Evolutionary conservation across 1,284 basidiomycete species (phyloP).

Genomic region (Coniferiporia weirii): DNA sequence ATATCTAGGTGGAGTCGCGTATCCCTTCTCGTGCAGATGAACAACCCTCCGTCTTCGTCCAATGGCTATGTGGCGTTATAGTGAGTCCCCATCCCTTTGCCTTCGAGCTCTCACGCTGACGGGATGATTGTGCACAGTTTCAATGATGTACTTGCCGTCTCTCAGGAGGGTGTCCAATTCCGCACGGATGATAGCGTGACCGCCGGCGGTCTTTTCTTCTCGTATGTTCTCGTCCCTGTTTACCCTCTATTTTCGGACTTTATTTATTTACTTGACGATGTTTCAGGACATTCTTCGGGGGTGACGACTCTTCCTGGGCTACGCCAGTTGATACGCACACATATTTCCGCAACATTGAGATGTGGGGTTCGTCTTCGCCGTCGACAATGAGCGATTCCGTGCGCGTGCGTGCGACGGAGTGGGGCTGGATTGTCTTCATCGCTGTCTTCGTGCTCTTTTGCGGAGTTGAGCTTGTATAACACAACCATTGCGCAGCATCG

Average conservation of each 20-base stretch:
- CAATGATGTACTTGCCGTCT: conserved; percentile 49
- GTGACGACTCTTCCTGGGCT: conserved; percentile 60
- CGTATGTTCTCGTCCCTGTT: conserved; percentile 36
- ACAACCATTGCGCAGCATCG: background rate
- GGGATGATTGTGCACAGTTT: conserved; percentile 33
- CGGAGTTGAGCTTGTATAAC: conserved; percentile 15
- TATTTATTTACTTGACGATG: conserved; percentile 1
- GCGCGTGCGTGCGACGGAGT: conserved; percentile 7
- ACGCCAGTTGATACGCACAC: conserved; percentile 55
- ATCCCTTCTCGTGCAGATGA: conserved; percentile 53
- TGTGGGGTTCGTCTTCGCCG: conserved; percentile 37
- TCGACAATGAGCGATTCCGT: conserved; percentile 11
- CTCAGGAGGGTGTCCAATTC: conserved; percentile 47
- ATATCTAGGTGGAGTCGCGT: conserved; percentile 50
- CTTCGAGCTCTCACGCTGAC: conserved; percentile 10
- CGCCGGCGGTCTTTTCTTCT: conserved; percentile 60
- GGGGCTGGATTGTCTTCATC: conserved; percentile 14
- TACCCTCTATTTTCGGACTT: background rate
- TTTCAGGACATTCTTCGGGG: conserved; percentile 68
- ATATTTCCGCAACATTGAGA: conserved; percentile 63
- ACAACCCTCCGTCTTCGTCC: conserved; percentile 46
- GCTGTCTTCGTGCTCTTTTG: conserved; percentile 15
- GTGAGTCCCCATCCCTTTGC: conserved; percentile 31
- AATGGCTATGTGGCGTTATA: conserved; percentile 56
- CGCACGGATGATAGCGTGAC: conserved; percentile 39